Evolutionary conservation across 768 basidiomycete genomes (phyloP), one percentile per base, ranked within the genome.

Genomic region (Xerocomellus amylosporus): DNA sequence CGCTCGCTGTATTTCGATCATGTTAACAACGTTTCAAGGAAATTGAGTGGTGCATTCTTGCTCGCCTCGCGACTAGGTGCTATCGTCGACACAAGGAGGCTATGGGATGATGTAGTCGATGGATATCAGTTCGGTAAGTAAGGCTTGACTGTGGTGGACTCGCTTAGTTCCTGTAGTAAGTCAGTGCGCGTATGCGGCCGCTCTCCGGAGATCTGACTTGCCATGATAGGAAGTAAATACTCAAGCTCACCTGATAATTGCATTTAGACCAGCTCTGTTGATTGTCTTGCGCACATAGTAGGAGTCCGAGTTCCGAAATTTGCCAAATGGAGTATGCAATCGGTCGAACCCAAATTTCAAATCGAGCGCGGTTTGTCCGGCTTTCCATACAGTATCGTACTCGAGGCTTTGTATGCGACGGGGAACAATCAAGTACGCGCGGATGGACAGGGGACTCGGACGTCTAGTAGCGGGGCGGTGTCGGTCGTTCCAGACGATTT

Each of bases 1-100:
- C n/a, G 28, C 15, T 37, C 22, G 7, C 31, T 20, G 17, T 4
- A 42, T 31, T 15, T 36, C 8, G 9, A 34, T n/a, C 37, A 30
- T 36, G 38, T 45, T 56, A 3, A 58, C 17, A 19, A 30, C 4
- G 9, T 44, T 34, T 26, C n/a, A 54, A 63, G 90, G 64, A 93
- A 93, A 77, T 62, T 93, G 64, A 90, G 90, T 58, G 90, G 90
- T 0, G 83, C 87, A 5, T 92, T 93, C 69, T 71, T 93, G 56
- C 76, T 93, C 2, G 89, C 90, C 8, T 81, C 88, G 20, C 79
- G 88, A 49, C 73, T 98, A 22, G 79, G 78, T 26, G 91, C 90
- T 9, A 78, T 73, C 0, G 82, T 98, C 14, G 81, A 93, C 66
- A 87, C 91, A 49, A 79, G 76, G 65, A 72, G 64, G 22, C 68